phyloP scores from a whole-genome alignment of 2,329 filamentous ascomycete species.

The Simplicillium aogashimaense region DNA sequence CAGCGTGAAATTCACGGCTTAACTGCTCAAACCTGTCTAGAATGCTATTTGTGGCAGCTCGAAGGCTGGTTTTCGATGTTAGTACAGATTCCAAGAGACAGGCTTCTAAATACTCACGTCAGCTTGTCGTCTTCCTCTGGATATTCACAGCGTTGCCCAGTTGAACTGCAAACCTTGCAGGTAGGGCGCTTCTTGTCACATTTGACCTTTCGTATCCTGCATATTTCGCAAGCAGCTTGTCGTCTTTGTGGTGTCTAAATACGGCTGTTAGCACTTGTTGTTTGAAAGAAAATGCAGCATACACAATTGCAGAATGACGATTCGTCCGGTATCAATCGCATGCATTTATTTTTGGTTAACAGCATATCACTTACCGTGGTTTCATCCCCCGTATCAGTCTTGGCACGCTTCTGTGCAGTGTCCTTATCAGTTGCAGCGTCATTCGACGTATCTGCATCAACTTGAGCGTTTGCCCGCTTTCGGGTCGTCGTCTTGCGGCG shows the following conservation, averaged over 20 bases:
- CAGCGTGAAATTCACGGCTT: neutral
- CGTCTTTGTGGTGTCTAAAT: constrained; percentile 6
- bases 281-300: neutral
- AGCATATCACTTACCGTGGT: too few relatives aligned
- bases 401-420: too few relatives aligned
- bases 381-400: too few relatives aligned
- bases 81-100: too few relatives aligned
- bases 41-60: neutral
- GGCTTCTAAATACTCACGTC: constrained; percentile 4
- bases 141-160: constrained; percentile 11
- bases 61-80: neutral
- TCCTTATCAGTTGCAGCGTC: too few relatives aligned
- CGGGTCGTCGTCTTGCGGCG: too few relatives aligned
- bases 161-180: constrained; percentile 8
- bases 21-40: neutral
- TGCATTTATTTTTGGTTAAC: too few relatives aligned
- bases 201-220: constrained; percentile 10
- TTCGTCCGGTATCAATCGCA: neutral
- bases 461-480: too few relatives aligned
- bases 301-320: neutral
- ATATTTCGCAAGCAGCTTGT: constrained; percentile 11
- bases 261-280: neutral
- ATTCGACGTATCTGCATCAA: too few relatives aligned
- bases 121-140: constrained; percentile 10
- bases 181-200: constrained; percentile 11